Conservation (phyloP, 495 filamentous ascomycete genomes). For the Aspergillus taichungensis region DNA sequence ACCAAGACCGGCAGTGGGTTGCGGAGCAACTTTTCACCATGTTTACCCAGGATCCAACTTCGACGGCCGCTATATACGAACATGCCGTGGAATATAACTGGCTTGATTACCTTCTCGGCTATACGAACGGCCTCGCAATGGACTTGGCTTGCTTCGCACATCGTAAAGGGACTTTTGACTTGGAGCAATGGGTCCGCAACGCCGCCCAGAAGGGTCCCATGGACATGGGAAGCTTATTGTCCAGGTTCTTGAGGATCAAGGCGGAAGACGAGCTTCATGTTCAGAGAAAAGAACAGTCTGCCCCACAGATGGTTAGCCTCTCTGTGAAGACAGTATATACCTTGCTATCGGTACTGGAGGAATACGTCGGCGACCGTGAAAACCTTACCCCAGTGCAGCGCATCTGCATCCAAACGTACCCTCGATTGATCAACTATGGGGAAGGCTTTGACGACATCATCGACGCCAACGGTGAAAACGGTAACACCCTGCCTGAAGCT, state of each 20-base stretch:
- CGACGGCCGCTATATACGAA: slow-evolving; percentile 74
- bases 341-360: slow-evolving; percentile 69
- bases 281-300: slow-evolving; percentile 52
- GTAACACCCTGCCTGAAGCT: slow-evolving; percentile 66
- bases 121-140: slow-evolving; percentile 72
- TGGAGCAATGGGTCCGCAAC: slow-evolving; percentile 71
- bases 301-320: slow-evolving; percentile 60
- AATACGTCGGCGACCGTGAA: slow-evolving; percentile 47
- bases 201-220: slow-evolving; percentile 47
- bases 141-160: slow-evolving; percentile 89
- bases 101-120: slow-evolving; percentile 68
- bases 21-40: slow-evolving; percentile 66
- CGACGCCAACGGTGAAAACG: slow-evolving; percentile 69
- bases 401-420: slow-evolving; percentile 83
- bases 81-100: slow-evolving; percentile 68
- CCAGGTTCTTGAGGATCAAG: slow-evolving; percentile 72
- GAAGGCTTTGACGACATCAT: slow-evolving; percentile 86
- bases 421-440: slow-evolving; percentile 93
- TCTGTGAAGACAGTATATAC: slow-evolving; percentile 76
- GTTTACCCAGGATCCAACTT: slow-evolving; percentile 65
- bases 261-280: slow-evolving; percentile 68
- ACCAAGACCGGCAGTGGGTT: slow-evolving; percentile 76
- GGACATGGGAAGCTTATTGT: slow-evolving; percentile 54
- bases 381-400: slow-evolving; percentile 63
- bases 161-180: slow-evolving; percentile 66